Conservation (phyloP, 768 basidiomycete species). For the Hypholoma fasciculare region DNA sequence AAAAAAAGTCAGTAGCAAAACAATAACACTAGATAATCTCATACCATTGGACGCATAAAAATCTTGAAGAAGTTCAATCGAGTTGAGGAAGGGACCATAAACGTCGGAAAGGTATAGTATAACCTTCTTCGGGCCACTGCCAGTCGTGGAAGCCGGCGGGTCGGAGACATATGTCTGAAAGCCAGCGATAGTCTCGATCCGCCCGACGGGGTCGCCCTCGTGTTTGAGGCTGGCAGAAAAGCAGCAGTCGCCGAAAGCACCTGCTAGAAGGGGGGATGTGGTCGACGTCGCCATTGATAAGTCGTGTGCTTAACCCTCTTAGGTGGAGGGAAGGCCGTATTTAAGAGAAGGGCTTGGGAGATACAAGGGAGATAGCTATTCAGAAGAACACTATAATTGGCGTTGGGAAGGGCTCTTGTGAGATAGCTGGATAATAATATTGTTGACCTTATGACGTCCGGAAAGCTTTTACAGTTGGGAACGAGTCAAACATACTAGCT, state of each 20-base stretch:
- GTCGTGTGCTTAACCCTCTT: background rate
- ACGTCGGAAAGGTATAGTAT: conserved; percentile 62
- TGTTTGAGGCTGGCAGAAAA: conserved; percentile 49
- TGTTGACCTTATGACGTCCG: too few species aligned
- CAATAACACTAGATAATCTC: background rate
- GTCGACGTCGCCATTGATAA: conserved; percentile 9
- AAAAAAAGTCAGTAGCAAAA: background rate
- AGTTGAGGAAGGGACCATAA: conserved; percentile 58
- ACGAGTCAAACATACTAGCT: too few species aligned
- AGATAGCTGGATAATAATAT: too few species aligned
- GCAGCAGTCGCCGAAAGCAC: conserved; percentile 52
- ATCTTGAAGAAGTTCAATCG: conserved; percentile 62
- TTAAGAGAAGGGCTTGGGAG: background rate
- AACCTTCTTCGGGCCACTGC: conserved; percentile 37
- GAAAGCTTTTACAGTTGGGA: too few species aligned
- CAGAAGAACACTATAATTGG: too few species aligned
- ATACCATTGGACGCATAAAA: conserved; percentile 62
- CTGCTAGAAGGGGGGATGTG: conserved; percentile 36
- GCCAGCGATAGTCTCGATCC: conserved; percentile 36
- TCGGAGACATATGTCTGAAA: conserved; percentile 57
- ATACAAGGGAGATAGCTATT: background rate
- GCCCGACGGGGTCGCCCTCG: conserved; percentile 46
- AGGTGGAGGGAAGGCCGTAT: background rate
- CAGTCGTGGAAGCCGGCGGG: conserved; percentile 39
- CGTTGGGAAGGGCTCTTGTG: too few species aligned